These are phyloP conservation scores for Punica granatum DNA, from an alignment of 345 rosid genomes.

Conservation along the genomic window DNA sequence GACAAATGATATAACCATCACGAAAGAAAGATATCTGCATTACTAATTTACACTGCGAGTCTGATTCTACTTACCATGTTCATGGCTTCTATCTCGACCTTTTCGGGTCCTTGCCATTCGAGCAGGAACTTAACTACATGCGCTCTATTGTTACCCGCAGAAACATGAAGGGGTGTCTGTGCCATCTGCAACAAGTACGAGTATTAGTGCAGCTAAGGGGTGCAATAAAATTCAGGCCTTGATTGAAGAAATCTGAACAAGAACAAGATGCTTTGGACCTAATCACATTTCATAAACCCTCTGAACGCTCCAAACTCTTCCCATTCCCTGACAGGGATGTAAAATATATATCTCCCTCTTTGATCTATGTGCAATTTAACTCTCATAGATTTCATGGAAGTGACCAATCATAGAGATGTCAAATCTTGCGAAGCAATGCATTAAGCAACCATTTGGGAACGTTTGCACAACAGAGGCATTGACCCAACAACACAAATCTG, in stretches of 20 bases:
- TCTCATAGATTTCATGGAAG: neutral
- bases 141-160: conserved; percentile 73
- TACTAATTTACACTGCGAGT: neutral
- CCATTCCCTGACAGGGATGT: too few relatives aligned
- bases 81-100: conserved; percentile 77
- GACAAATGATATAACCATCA: conserved; percentile 1
- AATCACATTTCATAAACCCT: neutral
- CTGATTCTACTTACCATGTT: conserved; percentile 45
- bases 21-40: conserved; percentile 3
- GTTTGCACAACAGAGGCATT: neutral
- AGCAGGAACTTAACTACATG: conserved; percentile 72
- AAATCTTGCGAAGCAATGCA: neutral
- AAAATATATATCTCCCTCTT: too few relatives aligned
- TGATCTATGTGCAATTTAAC: neutral
- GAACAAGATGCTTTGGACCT: neutral
- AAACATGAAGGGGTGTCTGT: conserved; percentile 93
- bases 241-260: neutral
- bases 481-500: neutral
- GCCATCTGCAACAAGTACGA: conserved; percentile 63
- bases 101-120: conserved; percentile 59
- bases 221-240: too few relatives aligned
- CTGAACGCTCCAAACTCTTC: neutral
- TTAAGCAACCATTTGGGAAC: neutral
- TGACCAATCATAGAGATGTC: too few relatives aligned
- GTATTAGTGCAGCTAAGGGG: neutral